Base-by-base conservation (phyloP, 768 basidiomycete genomes). In the Lepiota brunneoincarnata region DNA sequence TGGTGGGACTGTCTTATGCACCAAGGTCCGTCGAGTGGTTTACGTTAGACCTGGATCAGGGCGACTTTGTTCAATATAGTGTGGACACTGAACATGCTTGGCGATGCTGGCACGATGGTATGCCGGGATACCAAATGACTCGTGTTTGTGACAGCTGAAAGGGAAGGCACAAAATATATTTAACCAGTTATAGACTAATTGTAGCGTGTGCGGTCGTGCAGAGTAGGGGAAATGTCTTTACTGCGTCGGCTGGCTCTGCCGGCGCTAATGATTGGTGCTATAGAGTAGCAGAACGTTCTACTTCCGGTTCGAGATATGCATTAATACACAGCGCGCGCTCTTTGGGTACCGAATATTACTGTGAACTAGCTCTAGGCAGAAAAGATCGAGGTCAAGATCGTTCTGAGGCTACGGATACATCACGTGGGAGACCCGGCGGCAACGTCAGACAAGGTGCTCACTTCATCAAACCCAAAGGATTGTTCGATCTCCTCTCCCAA, bases 401-500 rank as follows among this genome's bases (percentile, higher is more conserved):
- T 85, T 84, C 80, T 84, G 45, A n/a, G 11, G 10, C 41, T 18
- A 39, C 31, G 40, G 34, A 49, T 11, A 38, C 52, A 35, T n/a
- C 42, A 21, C 43, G 11, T 37, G 18, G 51, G 49, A n/a, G n/a
- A n/a, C n/a, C n/a, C 34, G 39, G 17, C 17, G 17, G 35, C 37
- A 17, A 35, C 28, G 34, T 2, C 10, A 40, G 26, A 11, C 14
- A 36, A 36, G 10, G n/a, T n/a, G 62, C 75, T 26, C 58, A 81
- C 80, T 45, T 83, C 82, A 56, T 86, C 83, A 59, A 84, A 86
- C 4, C 84, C 84, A 61, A 86, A 86, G 0, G 84, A 83, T 62
- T 86, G 84, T 63, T 84, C 84, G 43, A 84, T 85, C 61, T 84
- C 85, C 59, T 86, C 82, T 17, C 83, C 87, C 1, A 86, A 84